Base-by-base conservation (phyloP, 768 basidiomycete genomes). In the Dacryopinax spathularia region DNA sequence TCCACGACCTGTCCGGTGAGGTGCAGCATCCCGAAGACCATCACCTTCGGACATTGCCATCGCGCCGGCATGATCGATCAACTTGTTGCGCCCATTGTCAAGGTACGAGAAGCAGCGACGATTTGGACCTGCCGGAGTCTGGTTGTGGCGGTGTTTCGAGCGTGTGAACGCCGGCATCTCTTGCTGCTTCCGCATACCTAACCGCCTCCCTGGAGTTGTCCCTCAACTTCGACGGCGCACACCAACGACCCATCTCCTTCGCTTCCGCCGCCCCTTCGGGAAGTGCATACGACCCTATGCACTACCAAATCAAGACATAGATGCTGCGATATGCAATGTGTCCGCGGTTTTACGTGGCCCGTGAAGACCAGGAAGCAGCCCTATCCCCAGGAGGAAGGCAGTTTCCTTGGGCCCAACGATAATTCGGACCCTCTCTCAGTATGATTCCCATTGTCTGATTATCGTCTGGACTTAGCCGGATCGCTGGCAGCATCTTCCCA, bases 231-330 rank as follows among this genome's bases (percentile, higher is more conserved):
- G 48, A 29, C 48, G 13, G 48, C 25, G 5, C 48, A 56, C n/a
- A 31, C 22, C 25, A 56, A 56, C 48, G 15, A 29, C 29, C 25
- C n/a, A n/a, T n/a, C 31, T 56, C 48, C 31, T 25, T 56, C 48
- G 48, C 48, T 56, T 56, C 48, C 48, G 48, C 48, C 48, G 18
- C 48, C 48, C 48, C 48, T 56, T 56, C 48, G 10, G 48, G 48
- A 56, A 56, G 48, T 56, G 48, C 48, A 27, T 22, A 15, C 15
- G 4, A 13, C 3, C 48, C 31, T 6, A 29, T 56, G 9, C 6
- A 9, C 18, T 56, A 9, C 48, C 25, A 56, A 27, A 56, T 56
- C 48, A 29, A 29, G 48, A 29, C 48, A 29, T 56, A 56, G 48
- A 56, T 56, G 48, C 25, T 29, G 48, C 48, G 48, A 56, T 56